These are phyloP conservation scores for Gorgonomyces haynaldii DNA, from an alignment of 192 early-diverging fungal genomes.

Conservation along the genomic window DNA sequence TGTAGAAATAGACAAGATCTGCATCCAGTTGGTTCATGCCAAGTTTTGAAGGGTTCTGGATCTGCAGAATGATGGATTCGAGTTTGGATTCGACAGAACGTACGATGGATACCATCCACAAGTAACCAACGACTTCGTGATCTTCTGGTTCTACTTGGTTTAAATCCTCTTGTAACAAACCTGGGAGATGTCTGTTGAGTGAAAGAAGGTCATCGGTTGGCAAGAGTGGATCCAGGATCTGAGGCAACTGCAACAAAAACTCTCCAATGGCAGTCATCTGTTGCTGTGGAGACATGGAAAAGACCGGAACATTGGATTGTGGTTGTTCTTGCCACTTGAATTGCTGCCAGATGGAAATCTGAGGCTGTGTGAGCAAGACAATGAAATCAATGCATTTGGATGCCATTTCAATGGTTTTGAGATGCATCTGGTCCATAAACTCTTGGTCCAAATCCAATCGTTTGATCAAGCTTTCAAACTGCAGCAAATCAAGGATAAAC, in stretches of 20 bases:
- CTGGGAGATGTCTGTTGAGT: conserved; percentile 3
- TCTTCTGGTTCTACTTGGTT: conserved; percentile 1
- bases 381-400: not conserved
- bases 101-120: conserved; percentile 59
- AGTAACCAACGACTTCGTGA: conserved; percentile 28
- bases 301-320: conserved; percentile 45
- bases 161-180: not conserved
- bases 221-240: conserved; percentile 54
- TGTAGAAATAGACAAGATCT: conserved; percentile 55
- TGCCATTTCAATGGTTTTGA: not conserved
- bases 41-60: conserved; percentile 25
- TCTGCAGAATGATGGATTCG: conserved; percentile 20
- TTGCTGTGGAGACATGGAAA: conserved; percentile 52
- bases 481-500: too few relatives aligned
- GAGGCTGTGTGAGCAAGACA: too few relatives aligned
- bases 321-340: conserved; percentile 6
- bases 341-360: not conserved
- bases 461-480: not conserved
- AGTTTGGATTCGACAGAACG: conserved; percentile 44
- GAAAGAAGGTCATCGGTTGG: conserved; percentile 38
- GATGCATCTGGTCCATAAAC: not conserved
- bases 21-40: conserved; percentile 47
- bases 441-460: not conserved
- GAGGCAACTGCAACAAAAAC: conserved; percentile 52
- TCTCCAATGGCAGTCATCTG: conserved; percentile 62